Evolutionary conservation across 305 asterid species (phyloP), one percentile per base, ranked within the genome.

Genomic region (Solanum hybrid): DNA sequence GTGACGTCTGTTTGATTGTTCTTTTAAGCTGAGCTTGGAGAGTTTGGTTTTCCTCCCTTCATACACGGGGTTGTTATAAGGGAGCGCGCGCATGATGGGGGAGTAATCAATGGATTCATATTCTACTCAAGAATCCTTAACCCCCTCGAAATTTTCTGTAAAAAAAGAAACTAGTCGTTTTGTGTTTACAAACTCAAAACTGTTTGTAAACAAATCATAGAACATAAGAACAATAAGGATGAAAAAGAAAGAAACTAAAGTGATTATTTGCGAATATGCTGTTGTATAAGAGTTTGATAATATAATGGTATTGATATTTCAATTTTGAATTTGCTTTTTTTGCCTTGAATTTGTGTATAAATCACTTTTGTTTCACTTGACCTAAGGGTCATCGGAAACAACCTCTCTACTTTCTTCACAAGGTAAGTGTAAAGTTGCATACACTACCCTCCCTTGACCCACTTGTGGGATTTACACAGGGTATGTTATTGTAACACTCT

Each of bases 61-160:
- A 33, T 20, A 85, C 88, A 57, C 46, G 42, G 88, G 88, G 88
- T 84, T 84, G 88, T 84, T 83, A 84, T 31, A 20, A 36, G 75
- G 88, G 88, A 11, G 76, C 0, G 88, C 8, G 5, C 5, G 4
- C 71, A 78, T 35, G 18, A 78, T 22, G 28, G 74, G 74, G 87
- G 69, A 57, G 39, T 9, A 84, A 46, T 51, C 24, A 51, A 46
- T 51, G 88, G 88, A 31, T 51, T 51, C 88, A 84, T 84, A 84
- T 84, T 84, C 74, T 84, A 84, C 88, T 84, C 88, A 51, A 51
- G 42, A 84, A 84, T 84, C 88, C 75, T 85, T 1, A 2, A 2
- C 7, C 26, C 26, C 88, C n/a, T 85, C 8, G 8, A 85, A 51
- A 31, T 3, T 83, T 40, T 51, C 75, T 84, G 88, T 84, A 20